Evolutionary conservation across 106 monocot species (phyloP).

Genomic region (Amphibolis antarctica): DNA sequence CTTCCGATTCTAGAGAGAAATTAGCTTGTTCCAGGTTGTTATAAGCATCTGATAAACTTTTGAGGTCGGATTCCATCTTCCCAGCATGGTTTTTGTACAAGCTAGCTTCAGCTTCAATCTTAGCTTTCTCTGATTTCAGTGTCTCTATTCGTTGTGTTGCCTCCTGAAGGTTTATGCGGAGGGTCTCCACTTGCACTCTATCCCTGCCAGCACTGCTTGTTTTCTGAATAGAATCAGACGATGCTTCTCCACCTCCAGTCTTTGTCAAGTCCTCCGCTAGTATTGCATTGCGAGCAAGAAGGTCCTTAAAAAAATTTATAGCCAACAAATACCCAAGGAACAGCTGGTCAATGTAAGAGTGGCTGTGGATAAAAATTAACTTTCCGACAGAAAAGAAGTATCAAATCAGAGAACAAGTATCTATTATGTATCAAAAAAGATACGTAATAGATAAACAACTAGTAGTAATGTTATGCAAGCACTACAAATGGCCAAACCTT

Average conservation of each 20-base stretch:
- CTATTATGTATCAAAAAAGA: too few relatives aligned
- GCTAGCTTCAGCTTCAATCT: conserved; percentile 46
- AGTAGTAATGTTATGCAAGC: too few relatives aligned
- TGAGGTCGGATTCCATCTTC: conserved; percentile 87
- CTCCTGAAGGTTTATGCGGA: conserved; percentile 63
- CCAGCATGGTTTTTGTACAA: conserved; percentile 52
- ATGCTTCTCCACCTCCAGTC: conserved; percentile 19
- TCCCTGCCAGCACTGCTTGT: conserved; percentile 50
- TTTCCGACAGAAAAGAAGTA: too few relatives aligned
- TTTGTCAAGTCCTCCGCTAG: conserved; percentile 77
- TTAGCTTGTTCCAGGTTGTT: conserved; percentile 88
- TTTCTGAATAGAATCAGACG: conserved; percentile 31
- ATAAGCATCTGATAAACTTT: conserved; percentile 88
- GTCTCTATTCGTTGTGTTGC: conserved; percentile 38
- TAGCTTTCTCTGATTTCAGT: conserved; percentile 58
- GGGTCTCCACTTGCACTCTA: conserved; percentile 42
- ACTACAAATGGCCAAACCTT: too few relatives aligned
- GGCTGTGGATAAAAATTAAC: not conserved
- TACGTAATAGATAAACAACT: too few relatives aligned
- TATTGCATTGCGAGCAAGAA: conserved; percentile 68
- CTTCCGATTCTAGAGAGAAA: conserved; percentile 53
- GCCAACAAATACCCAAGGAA: not conserved
- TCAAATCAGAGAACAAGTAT: too few relatives aligned
- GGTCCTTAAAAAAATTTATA: conserved; percentile 35
- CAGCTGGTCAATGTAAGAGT: not conserved